A percentile compares a stretch with the other conserved stretches of the same genome.
Evolutionary conservation across 176 grass and related monocot species (phyloP).

Genomic region (Musa itinerans): DNA sequence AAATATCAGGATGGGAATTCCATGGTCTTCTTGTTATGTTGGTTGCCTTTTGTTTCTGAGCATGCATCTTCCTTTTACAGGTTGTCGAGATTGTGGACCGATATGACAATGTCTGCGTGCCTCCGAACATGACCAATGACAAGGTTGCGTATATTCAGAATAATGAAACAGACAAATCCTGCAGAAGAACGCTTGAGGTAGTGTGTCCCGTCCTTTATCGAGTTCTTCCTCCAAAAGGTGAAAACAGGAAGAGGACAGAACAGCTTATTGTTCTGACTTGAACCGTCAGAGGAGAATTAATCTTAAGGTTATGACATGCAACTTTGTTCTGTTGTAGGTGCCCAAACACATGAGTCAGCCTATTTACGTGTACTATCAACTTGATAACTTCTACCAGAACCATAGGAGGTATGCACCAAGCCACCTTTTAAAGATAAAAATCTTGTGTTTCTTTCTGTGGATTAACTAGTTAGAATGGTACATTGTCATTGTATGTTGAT

Average conservation of each 20-base stretch:
- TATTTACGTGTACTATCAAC: conserved; percentile 65
- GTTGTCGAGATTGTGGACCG: conserved; percentile 51
- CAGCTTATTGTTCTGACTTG: not conserved
- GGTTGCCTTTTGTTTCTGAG: not conserved
- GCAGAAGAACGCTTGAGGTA: conserved; percentile 45
- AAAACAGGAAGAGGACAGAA: conserved; percentile 17
- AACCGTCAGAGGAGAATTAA: not conserved
- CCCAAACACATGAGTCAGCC: conserved; percentile 55
- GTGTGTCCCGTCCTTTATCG: not conserved
- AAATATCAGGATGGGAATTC: not conserved
- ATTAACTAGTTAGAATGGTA: not conserved
- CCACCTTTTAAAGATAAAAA: not conserved
- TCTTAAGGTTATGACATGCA: not conserved
- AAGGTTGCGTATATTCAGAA: conserved; percentile 58
- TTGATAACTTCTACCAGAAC: conserved; percentile 67
- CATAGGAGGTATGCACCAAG: conserved; percentile 50
- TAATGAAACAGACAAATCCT: conserved; percentile 37
- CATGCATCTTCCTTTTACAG: conserved; percentile 19
- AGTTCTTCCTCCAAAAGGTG: not conserved
- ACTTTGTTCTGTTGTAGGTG: conserved; percentile 25
- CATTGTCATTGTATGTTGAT: not conserved
- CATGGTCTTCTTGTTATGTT: not conserved
- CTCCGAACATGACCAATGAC: conserved; percentile 34
- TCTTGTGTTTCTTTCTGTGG: not conserved
- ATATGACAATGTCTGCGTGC: conserved; percentile 52